Percentiles rank a stretch among this genome's conserved stretches.
Evolutionary conservation across 352 stramenopile species (phyloP).

Genomic region (Phytophthora podocarpi): DNA sequence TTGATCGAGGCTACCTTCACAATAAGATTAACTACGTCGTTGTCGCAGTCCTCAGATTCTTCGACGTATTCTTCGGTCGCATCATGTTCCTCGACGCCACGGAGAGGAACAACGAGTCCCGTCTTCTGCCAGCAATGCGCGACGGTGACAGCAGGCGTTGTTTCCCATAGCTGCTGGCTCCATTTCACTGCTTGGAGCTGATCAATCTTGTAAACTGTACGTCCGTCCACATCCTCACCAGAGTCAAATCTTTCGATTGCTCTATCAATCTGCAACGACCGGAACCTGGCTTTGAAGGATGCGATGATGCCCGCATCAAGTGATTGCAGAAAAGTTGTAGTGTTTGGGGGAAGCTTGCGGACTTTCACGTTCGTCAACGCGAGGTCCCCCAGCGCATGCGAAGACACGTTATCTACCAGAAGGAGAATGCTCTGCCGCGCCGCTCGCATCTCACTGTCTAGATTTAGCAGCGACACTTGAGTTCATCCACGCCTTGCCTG

Average conservation of each 20-base stretch:
- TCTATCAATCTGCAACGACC: neutral
- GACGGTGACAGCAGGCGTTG: too few relatives aligned
- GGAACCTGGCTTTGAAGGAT: constrained; percentile 7
- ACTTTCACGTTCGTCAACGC: constrained; percentile 7
- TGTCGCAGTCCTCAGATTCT: too few relatives aligned
- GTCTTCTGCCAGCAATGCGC: too few relatives aligned
- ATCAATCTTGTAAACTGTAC: neutral
- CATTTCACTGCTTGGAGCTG: constrained; percentile 3
- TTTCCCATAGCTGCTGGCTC: constrained; percentile 6
- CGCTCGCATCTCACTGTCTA: constrained; percentile 7
- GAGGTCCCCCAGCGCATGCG: neutral
- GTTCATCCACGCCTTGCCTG: too few relatives aligned
- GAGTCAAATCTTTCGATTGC: constrained; percentile 6
- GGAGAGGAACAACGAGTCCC: too few relatives aligned
- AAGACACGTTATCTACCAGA: constrained; percentile 8
- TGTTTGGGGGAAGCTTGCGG: constrained; percentile 7
- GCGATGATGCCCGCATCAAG: constrained; percentile 11
- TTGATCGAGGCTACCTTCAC: too few relatives aligned
- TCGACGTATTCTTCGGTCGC: too few relatives aligned
- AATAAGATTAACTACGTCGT: too few relatives aligned
- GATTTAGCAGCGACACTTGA: constrained; percentile 6
- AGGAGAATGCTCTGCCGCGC: neutral
- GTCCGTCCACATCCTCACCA: neutral
- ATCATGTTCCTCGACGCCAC: too few relatives aligned
- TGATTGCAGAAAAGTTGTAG: constrained; percentile 1